Percentiles rank a stretch among this genome's conserved stretches.
These are phyloP conservation scores for Angomonas ambiguus DNA, from an alignment of 208 protist genomes.

Conservation along the genomic window DNA sequence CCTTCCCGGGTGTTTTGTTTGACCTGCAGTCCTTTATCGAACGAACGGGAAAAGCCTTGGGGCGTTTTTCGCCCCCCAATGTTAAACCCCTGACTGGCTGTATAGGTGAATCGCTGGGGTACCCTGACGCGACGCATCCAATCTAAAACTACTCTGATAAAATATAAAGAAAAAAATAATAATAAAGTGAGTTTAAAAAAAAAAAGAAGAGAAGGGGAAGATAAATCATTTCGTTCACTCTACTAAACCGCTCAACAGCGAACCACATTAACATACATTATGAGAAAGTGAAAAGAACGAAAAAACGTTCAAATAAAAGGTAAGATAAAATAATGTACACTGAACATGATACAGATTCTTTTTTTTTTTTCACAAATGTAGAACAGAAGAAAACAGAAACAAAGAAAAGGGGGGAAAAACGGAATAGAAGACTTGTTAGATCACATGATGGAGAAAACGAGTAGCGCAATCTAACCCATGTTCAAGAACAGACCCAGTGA, in stretches of 20 bases:
- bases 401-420: neutral
- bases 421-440: neutral
- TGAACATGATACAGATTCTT: neutral
- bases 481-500: no score
- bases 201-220: no score
- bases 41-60: constrained; percentile 27
- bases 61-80: constrained; percentile 31
- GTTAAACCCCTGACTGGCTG: neutral
- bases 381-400: constrained; percentile 13
- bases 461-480: no score
- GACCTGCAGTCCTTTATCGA: constrained; percentile 48
- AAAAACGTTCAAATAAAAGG: neutral
- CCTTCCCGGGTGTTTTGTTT: constrained; percentile 34
- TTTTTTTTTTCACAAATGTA: neutral
- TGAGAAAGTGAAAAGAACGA: neutral
- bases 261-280: constrained; percentile 5
- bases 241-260: no score
- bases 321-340: constrained; percentile 6
- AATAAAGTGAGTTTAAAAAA: neutral
- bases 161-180: constrained; percentile 10
- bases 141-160: neutral
- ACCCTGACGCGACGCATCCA: neutral
- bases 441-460: no score
- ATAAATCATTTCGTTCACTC: no score
- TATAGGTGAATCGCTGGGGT: neutral